Evolutionary conservation across 2,329 filamentous ascomycete species (phyloP), one percentile per base, ranked within the genome.

Genomic region (Alternaria brassicae): DNA sequence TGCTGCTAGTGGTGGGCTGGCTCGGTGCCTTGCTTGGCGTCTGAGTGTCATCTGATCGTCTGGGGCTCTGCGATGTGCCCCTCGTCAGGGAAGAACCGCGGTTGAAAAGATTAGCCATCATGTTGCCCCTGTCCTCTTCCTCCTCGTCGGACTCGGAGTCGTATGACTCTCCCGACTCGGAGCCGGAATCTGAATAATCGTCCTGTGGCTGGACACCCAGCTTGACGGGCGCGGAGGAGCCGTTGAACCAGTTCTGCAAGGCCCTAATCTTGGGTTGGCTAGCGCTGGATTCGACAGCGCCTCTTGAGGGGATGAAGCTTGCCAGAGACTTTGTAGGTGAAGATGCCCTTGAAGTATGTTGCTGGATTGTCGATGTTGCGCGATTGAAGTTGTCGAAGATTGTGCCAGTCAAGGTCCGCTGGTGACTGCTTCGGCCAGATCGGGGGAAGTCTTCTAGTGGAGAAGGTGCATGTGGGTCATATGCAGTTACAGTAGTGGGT

Each of bases 241-340:
- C 83, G 68, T 81, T 82, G 70, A 86, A 86, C 82, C 83, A 84
- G 63, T 80, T 80, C 50, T 81, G 80, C 34, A 85, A 65, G 2
- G 70, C 69, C 36, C 67, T 63, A 53, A 75, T 68, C 61, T 73
- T 75, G 30, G 73, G 72, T 56, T 74, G 73, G 51, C 65, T 69
- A 17, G 72, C 72, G 55, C 66, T 72, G 12, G 73, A 71, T 49
- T 75, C 72, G 39, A 74, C 61, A 5, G 66, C 53, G 57, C 61
- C 69, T 42, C 76, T 61, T 28, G 75, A 76, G 37, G 77, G 72
- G 12, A 78, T 75, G 62, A 78, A 79, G 66, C 72, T 77, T n/a
- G 77, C 76, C 10, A 77, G 63, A 4, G 76, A 77, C 58, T 77
- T 78, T 49, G 74, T 71, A 6, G 76, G 76, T 28, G 75, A 77